Conservation (phyloP, 805 yeast genomes). For the Saccharomycopsis malanga region DNA sequence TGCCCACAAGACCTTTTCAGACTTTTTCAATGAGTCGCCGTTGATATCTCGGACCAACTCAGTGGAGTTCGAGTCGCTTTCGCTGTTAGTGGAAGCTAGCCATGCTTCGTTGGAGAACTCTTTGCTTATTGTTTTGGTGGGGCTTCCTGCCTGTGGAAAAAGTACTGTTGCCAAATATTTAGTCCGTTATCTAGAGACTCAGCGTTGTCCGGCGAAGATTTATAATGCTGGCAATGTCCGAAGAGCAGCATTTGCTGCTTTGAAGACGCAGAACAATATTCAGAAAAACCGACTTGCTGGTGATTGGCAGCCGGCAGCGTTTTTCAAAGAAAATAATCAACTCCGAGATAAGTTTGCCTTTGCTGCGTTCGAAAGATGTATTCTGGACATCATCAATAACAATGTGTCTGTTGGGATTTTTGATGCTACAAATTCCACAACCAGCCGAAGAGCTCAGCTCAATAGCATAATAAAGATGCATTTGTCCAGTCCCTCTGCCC, state of each 20-base stretch:
- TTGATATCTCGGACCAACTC: slow-evolving; percentile 17
- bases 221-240: slow-evolving; percentile 19
- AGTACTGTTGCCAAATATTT: slow-evolving; percentile 15
- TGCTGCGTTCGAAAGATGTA: slow-evolving; percentile 11
- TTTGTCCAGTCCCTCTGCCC: neutral
- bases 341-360: slow-evolving; percentile 15
- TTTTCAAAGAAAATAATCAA: neutral
- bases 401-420: slow-evolving; percentile 11
- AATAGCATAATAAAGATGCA: neutral
- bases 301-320: neutral
- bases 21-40: slow-evolving; percentile 11
- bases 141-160: slow-evolving; percentile 19
- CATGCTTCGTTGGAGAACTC: neutral
- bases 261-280: neutral
- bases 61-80: slow-evolving; percentile 8
- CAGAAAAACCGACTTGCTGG: neutral
- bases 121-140: slow-evolving; percentile 10
- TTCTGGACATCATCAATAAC: slow-evolving; percentile 6
- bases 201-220: slow-evolving; percentile 1
- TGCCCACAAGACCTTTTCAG: neutral
- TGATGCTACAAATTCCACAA: slow-evolving; percentile 18
- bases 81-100: neutral
- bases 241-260: slow-evolving; percentile 4
- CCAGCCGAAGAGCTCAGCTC: slow-evolving; percentile 8
- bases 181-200: slow-evolving; percentile 3